Evolutionary conservation across 73 alveolate genomes (phyloP), one percentile per base, ranked within the genome.

Genomic region (Paramecium octaurelia): DNA sequence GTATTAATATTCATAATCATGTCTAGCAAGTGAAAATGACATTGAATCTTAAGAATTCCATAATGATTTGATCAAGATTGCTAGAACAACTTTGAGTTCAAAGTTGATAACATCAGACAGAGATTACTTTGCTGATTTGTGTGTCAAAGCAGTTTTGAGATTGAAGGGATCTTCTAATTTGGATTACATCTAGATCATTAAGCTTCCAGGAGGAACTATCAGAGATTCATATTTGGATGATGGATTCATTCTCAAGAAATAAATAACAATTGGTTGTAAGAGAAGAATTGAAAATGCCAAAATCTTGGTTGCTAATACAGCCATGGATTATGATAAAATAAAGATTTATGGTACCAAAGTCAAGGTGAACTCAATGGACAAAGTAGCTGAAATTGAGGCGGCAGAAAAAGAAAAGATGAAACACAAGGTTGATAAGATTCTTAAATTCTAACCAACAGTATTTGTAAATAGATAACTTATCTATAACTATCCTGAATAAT

Each of bases 361-460:
- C 75, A 96, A 96, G 92, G 99, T 97, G 34, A 99, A 97, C 92
- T 95, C 99, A 1, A 97, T 98, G 94, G 97, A 95, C 58, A 97
- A 97, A 93, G 98, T 96, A 2, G 98, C 98, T 54, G 99, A 98
- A 84, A 98, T 98, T 44, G 99, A 98, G 89, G 98, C 96, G 57
- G 99, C 99, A 9, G 99, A 98, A 73, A 96, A 97, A 94, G 99
- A 97, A 92, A 98, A 97, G 96, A 98, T 98, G 99, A 97, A 96
- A 93, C 85, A 85, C 70, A 98, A 98, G 96, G 99, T 97, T 44
- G 98, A 96, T 38, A 96, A 97, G 97, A 98, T 98, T 29, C 95
- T 95, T 59, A 97, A 97, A 9, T 97, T 96, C 95, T 94, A 97
- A 76, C 98, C 99, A 92, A 98, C 98, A 58, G 98, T 98, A 40